Conservation (phyloP, 768 basidiomycete genomes). For the Agaricus sinodeliciosus region DNA sequence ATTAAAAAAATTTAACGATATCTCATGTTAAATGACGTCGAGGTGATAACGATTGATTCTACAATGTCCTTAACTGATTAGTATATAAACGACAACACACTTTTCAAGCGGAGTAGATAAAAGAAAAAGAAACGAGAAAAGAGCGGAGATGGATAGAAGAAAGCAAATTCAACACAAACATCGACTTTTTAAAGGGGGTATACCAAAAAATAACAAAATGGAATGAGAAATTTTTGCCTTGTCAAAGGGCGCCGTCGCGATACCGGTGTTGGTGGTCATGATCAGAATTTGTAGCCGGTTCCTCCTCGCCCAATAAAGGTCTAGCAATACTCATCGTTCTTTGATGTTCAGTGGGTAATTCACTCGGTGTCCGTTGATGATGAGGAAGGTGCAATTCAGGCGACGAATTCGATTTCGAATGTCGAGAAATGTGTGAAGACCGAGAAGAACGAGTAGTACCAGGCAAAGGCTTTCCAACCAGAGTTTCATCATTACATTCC, state of each 20-base stretch:
- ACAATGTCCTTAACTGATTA: not conserved
- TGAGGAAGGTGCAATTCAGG: not conserved
- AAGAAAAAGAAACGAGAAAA: not conserved
- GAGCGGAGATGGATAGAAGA: too few relatives aligned
- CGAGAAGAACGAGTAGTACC: not conserved
- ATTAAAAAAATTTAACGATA: too few relatives aligned
- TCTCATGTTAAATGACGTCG: too few relatives aligned
- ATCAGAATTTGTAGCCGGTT: not conserved
- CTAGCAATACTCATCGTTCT: constrained; percentile 2
- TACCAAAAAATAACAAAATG: not conserved
- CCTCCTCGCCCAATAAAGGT: not conserved
- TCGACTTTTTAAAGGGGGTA: not conserved
- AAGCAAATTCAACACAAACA: too few relatives aligned
- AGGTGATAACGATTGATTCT: too few relatives aligned
- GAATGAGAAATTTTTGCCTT: not conserved
- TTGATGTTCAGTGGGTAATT: not conserved
- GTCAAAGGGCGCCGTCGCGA: not conserved
- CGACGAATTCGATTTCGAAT: constrained; percentile 4
- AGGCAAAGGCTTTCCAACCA: constrained; percentile 7
- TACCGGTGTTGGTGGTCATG: not conserved
- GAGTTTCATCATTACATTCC: constrained; percentile 17
- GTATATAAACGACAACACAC: not conserved
- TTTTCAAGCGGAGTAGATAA: too few relatives aligned
- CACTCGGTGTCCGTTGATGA: constrained; percentile 8
- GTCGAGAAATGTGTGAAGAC: not conserved